These are phyloP conservation scores for Chenopodium quinoa DNA, from an alignment of 148 eudicot genomes.

Conservation along the genomic window DNA sequence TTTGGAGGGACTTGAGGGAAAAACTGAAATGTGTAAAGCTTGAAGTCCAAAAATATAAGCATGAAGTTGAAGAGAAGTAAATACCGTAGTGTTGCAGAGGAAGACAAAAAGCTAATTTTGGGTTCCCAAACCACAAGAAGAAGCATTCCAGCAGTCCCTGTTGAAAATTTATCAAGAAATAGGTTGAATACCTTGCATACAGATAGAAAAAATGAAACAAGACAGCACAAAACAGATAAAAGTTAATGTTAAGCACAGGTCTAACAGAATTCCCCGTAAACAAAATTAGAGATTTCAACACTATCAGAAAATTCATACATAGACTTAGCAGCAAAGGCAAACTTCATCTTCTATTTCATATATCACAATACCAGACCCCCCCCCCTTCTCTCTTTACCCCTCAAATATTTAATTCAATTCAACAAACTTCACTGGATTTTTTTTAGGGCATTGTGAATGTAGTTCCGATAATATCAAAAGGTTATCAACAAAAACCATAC, in stretches of 20 bases:
- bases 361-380: no score
- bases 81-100: constrained; percentile 69
- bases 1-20: neutral
- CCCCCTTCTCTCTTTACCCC: neutral
- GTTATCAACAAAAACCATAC: neutral
- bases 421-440: no score
- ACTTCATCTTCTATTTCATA: no score
- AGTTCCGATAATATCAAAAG: neutral
- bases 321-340: neutral
- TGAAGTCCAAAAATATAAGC: neutral
- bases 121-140: constrained; percentile 91
- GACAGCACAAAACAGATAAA: constrained; percentile 3
- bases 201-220: neutral
- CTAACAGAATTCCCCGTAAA: neutral
- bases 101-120: constrained; percentile 66
- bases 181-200: neutral
- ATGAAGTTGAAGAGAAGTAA: neutral
- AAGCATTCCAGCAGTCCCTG: constrained; percentile 94
- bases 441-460: neutral
- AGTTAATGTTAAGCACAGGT: neutral
- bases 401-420: no score
- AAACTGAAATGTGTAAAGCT: neutral
- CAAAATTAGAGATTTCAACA: neutral
- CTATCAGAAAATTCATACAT: neutral
- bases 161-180: constrained; percentile 15